These are phyloP conservation scores for Saxophila tyrrhenica DNA, from an alignment of 495 filamentous ascomycete genomes.

Conservation along the genomic window DNA sequence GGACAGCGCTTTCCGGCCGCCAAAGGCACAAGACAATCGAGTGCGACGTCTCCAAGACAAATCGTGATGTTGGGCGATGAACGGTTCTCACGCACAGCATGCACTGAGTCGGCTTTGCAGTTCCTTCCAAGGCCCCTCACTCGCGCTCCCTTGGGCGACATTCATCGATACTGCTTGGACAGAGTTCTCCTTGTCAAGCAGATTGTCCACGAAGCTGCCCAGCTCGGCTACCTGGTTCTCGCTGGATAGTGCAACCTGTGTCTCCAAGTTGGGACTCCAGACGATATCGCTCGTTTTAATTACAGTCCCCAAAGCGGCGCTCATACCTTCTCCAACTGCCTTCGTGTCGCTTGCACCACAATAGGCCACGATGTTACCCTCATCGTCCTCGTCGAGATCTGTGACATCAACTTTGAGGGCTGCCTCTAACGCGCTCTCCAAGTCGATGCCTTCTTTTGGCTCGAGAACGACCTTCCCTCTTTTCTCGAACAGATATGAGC, in stretches of 20 bases:
- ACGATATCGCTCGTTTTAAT: constrained; percentile 65
- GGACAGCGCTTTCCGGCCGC: too few species aligned
- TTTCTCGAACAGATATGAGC: constrained; percentile 73
- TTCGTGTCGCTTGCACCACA: constrained; percentile 62
- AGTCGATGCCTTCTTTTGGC: constrained; percentile 44
- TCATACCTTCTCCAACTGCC: constrained; percentile 50
- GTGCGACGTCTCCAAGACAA: too few species aligned
- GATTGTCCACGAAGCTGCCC: background rate
- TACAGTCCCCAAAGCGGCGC: constrained; percentile 46
- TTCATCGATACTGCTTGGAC: constrained; percentile 5
- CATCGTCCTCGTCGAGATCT: constrained; percentile 62
- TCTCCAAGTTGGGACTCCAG: constrained; percentile 76
- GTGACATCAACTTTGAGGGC: constrained; percentile 77
- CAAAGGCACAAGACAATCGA: too few species aligned
- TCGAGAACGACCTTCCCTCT: constrained; percentile 61
- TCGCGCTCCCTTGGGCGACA: constrained; percentile 11
- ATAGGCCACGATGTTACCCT: constrained; percentile 59
- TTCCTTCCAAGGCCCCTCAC: constrained; percentile 7
- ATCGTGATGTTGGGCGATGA: too few species aligned
- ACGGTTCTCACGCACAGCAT: too few species aligned
- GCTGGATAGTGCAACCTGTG: constrained; percentile 37
- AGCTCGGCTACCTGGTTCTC: background rate
- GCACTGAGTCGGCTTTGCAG: constrained; percentile 11
- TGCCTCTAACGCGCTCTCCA: constrained; percentile 71
- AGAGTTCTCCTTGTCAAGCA: background rate